Evolutionary conservation across 1,139 yeast genomes (phyloP).

Genomic region (Dujonia santamariae): DNA sequence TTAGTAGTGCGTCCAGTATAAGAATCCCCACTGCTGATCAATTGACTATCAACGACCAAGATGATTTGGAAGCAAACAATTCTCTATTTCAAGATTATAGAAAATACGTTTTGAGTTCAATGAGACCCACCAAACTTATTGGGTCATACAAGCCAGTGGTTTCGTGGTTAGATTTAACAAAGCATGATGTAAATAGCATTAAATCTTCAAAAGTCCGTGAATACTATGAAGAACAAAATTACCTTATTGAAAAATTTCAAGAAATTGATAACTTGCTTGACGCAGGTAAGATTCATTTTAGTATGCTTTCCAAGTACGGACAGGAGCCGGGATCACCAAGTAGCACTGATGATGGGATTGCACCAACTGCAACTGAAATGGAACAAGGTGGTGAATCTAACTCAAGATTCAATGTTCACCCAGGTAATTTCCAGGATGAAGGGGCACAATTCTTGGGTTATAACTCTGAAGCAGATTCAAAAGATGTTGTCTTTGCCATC

Average conservation of each 20-base stretch:
- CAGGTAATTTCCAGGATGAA: constrained; percentile 57
- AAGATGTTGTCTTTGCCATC: constrained; percentile 57
- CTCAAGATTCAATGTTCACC: constrained; percentile 44
- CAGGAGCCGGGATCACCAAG: not conserved
- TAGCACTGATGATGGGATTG: not conserved
- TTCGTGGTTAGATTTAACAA: constrained; percentile 43
- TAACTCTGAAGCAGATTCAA: constrained; percentile 39
- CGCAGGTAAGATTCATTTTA: constrained; percentile 61
- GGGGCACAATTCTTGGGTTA: constrained; percentile 53
- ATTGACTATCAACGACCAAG: not conserved
- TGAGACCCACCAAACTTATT: constrained; percentile 56
- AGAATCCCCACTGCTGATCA: not conserved
- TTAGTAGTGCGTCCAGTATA: constrained; percentile 5
- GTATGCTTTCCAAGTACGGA: constrained; percentile 44
- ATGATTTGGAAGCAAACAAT: constrained; percentile 1
- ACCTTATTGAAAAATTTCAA: constrained; percentile 51
- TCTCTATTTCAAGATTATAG: constrained; percentile 1
- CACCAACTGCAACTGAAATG: constrained; percentile 9
- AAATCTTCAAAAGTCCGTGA: constrained; percentile 21
- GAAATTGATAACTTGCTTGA: constrained; percentile 68
- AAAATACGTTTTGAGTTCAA: constrained; percentile 26
- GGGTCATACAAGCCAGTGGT: constrained; percentile 48
- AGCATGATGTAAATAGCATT: constrained; percentile 21
- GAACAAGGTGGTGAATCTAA: too few species aligned
- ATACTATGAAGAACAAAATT: constrained; percentile 55